Evolutionary conservation across 1,284 basidiomycete species (phyloP), one percentile per base, ranked within the genome.

Genomic region (Melampsora americana): DNA sequence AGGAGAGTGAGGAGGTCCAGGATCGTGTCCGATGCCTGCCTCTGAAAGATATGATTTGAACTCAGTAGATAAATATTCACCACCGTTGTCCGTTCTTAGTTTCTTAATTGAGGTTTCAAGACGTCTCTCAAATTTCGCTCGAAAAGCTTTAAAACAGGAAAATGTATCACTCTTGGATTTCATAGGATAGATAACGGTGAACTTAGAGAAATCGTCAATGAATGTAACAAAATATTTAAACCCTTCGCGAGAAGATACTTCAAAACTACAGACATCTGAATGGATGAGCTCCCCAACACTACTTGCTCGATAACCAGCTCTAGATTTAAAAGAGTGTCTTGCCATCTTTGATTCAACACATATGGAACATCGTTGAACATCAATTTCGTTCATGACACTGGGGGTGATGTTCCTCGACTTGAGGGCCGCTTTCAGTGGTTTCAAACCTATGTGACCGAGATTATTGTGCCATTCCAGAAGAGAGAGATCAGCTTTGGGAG

Each of bases 1-100:
- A 1, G 82, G 83, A 3, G 83, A 81, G 73, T 85, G 81, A 69
- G 85, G 84, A 0, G 83, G 79, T 18, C 82, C 83, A 20, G 82
- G 78, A 53, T 82, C 77, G 35, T 78, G 80, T 26, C 74, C 56
- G 5, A 83, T 85, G 18, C 84, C 84, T 6, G 76, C 39, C 0
- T 64, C 39, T 11, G n/a, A n/a, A n/a, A n/a, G n/a, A n/a, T n/a
- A n/a, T n/a, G n/a, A n/a, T n/a, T n/a, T n/a, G n/a, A n/a, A n/a
- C n/a, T n/a, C n/a, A n/a, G n/a, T n/a, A n/a, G n/a, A n/a, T n/a
- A n/a, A n/a, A n/a, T n/a, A n/a, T n/a, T n/a, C n/a, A n/a, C n/a
- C n/a, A n/a, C n/a, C n/a, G n/a, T n/a, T 35, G 9, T 35, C 35
- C 3, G 9, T 76, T 2, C 81, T 77, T 2, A 83, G 28, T 5